phyloP scores from a whole-genome alignment of 176 grass and related monocot genomes.

The Phragmites australis region DNA sequence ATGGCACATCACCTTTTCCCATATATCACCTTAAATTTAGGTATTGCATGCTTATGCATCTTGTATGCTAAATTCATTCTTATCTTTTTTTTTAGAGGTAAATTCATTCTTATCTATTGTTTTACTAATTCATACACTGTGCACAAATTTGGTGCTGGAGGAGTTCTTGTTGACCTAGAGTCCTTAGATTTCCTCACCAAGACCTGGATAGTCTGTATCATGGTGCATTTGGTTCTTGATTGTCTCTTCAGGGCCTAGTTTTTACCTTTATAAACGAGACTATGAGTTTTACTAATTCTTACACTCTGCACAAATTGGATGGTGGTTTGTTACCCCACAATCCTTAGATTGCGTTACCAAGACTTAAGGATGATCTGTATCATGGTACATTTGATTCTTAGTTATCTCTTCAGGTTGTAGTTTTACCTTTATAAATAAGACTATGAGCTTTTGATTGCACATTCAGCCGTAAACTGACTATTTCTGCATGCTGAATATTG shows the following conservation, averaged over 20 bases:
- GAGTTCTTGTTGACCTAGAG: neutral
- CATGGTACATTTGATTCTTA: neutral
- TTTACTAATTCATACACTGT: neutral
- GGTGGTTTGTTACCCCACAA: neutral
- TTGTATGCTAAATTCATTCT: neutral
- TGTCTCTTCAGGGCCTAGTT: neutral
- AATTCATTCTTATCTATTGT: neutral
- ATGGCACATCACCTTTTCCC: no score
- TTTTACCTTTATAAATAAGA: conserved; percentile 6
- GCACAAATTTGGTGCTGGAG: neutral
- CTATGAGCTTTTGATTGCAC: conserved; percentile 10
- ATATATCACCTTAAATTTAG: neutral
- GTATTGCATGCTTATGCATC: conserved; percentile 16
- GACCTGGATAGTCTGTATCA: neutral
- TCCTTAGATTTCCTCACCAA: neutral
- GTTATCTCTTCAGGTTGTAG: neutral
- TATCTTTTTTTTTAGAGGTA: no score
- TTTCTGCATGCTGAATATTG: neutral
- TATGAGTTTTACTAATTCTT: conserved; percentile 1
- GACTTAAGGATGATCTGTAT: neutral
- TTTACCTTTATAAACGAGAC: neutral
- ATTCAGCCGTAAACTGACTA: neutral
- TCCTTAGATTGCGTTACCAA: neutral
- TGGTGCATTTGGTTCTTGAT: conserved; percentile 1
- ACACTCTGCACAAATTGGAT: neutral